Conservation (phyloP, 73 alveolate genomes). For the Paramecium bursaria region DNA sequence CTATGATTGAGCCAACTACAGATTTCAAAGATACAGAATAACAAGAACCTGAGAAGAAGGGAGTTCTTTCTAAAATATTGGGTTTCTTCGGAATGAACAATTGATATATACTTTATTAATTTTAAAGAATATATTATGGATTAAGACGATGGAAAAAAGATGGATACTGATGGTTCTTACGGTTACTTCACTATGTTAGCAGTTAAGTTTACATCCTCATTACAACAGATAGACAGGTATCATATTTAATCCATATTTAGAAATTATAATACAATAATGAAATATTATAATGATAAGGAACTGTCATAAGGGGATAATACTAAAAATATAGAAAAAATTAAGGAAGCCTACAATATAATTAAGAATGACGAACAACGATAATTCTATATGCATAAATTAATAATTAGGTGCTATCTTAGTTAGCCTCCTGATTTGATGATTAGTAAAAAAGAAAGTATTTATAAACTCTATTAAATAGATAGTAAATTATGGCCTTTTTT, state of each 20-base stretch:
- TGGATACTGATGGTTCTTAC: slow-evolving; percentile 51
- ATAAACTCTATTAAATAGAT: neutral
- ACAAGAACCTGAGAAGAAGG: too few relatives aligned
- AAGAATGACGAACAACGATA: slow-evolving; percentile 46
- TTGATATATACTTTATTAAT: too few relatives aligned
- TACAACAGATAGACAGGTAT: slow-evolving; percentile 43
- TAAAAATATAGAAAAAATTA: slow-evolving; percentile 12
- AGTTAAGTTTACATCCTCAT: slow-evolving; percentile 44
- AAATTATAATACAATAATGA: slow-evolving; percentile 33
- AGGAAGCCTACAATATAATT: slow-evolving; percentile 49
- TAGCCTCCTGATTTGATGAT: slow-evolving; percentile 32
- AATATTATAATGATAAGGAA: slow-evolving; percentile 43
- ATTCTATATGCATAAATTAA: slow-evolving; percentile 41
- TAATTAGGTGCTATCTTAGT: slow-evolving; percentile 51
- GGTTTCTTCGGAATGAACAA: too few relatives aligned
- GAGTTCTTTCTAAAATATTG: too few relatives aligned
- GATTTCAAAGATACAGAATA: too few relatives aligned
- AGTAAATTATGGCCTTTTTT: slow-evolving; percentile 62
- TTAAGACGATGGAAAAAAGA: slow-evolving; percentile 24
- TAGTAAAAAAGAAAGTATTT: slow-evolving; percentile 11
- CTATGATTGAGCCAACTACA: too few relatives aligned
- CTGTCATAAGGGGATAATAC: neutral
- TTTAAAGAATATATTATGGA: slow-evolving; percentile 36
- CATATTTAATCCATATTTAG: neutral
- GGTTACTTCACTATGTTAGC: slow-evolving; percentile 53